Conservation (phyloP, 1,139 yeast genomes). For the Lodderomyces orthopsilosis region DNA sequence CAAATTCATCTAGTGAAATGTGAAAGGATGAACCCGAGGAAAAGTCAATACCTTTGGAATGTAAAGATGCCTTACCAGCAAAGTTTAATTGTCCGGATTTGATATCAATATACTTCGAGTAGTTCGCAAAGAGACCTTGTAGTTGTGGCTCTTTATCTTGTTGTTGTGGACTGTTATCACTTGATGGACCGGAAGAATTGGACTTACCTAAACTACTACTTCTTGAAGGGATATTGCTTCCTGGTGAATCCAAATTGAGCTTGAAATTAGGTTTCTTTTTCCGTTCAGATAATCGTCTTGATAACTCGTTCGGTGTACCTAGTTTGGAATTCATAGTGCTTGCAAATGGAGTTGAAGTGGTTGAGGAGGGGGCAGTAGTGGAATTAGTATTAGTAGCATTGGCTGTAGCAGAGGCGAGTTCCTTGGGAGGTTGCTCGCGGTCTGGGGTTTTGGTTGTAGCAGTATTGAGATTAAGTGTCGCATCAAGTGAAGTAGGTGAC, state of each 20-base stretch:
- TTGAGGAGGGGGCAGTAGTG: constrained; percentile 2
- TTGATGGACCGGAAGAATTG: neutral
- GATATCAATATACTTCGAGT: constrained; percentile 84
- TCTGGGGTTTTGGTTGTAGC: neutral
- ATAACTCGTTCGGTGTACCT: constrained; percentile 31
- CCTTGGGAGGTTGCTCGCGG: neutral
- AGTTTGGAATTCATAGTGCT: constrained; percentile 11
- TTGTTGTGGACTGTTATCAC: constrained; percentile 3
- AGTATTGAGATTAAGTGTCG: constrained; percentile 3
- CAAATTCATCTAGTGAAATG: constrained; percentile 83
- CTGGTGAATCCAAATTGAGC: constrained; percentile 25
- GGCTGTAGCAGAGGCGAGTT: neutral
- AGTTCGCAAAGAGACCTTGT: constrained; percentile 72
- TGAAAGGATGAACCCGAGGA: constrained; percentile 84
- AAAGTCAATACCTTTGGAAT: constrained; percentile 89
- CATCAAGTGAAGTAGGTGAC: constrained; percentile 2
- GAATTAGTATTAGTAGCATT: neutral
- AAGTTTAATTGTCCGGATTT: constrained; percentile 89
- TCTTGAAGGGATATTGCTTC: constrained; percentile 10
- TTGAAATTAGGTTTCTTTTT: constrained; percentile 41
- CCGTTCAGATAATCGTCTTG: constrained; percentile 37
- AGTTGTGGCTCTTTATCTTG: constrained; percentile 18
- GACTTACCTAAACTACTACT: constrained; percentile 8
- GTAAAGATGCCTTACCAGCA: constrained; percentile 89
- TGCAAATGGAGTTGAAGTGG: constrained; percentile 6